Percentiles rank a stretch among this genome's conserved stretches.
These are phyloP conservation scores for Hypseocharis bilobata DNA, from an alignment of 441 rosid species.

Conservation along the genomic window DNA sequence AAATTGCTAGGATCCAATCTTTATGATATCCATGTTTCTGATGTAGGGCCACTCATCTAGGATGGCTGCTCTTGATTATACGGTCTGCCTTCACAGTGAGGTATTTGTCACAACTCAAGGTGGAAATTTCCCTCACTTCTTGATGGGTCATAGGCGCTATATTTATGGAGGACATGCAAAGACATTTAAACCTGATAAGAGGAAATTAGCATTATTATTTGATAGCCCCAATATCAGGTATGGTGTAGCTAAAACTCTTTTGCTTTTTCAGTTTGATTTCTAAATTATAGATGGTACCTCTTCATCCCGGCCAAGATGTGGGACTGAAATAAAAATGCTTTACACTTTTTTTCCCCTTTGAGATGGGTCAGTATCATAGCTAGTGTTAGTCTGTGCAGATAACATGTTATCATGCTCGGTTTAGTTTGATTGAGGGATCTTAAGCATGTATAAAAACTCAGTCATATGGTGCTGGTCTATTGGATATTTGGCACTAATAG, in stretches of 20 bases:
- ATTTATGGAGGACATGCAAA: slow-evolving; percentile 80
- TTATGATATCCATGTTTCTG: slow-evolving; percentile 28
- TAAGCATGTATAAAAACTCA: too few relatives aligned
- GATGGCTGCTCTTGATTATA: slow-evolving; percentile 89
- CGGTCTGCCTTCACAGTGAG: slow-evolving; percentile 86
- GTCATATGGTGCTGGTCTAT: too few relatives aligned
- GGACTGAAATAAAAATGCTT: too few relatives aligned
- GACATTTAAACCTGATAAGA: slow-evolving; percentile 82
- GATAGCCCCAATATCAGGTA: slow-evolving; percentile 72
- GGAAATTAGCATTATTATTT: slow-evolving; percentile 69
- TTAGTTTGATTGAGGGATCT: too few relatives aligned
- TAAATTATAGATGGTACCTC: too few relatives aligned
- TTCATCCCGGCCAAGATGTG: too few relatives aligned
- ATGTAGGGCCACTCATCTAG: slow-evolving; percentile 77
- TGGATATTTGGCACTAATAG: too few relatives aligned
- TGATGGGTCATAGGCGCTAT: slow-evolving; percentile 88
- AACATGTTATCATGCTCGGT: too few relatives aligned
- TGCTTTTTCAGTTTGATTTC: neutral
- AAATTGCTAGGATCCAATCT: too few relatives aligned
- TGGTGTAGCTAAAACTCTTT: slow-evolving; percentile 4
- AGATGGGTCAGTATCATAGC: too few relatives aligned
- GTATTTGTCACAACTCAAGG: slow-evolving; percentile 96
- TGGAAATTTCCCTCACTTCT: slow-evolving; percentile 92
- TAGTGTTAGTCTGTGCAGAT: too few relatives aligned
- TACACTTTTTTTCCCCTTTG: too few relatives aligned